Evolutionary conservation across 345 rosid species (phyloP), one percentile per base, ranked within the genome.

Genomic region (Eucalyptus paniculata): DNA sequence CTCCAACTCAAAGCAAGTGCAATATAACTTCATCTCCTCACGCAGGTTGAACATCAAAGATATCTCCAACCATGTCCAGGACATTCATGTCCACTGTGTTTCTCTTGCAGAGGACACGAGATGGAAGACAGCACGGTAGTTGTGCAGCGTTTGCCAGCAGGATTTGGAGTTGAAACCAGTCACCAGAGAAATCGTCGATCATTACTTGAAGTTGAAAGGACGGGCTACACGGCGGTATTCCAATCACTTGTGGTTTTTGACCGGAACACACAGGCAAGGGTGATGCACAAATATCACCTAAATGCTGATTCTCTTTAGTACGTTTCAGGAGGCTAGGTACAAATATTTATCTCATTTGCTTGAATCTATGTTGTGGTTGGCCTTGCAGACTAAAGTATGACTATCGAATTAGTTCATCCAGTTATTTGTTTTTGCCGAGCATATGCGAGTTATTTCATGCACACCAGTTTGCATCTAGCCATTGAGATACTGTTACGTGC

Each of bases 251-350:
- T 9, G 42, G 81, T 10, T 69, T 34, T 7, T 15, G 5, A 15
- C 37, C 0, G 7, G 62, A 54, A 1, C 40, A 17, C 3, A 3
- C 12, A 1, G 12, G n/a, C 56, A 49, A 3, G 18, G 49, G 51
- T 45, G 81, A 88, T 88, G 86, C 89, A 72, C 44, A 86, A 88
- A 77, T 72, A 88, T 83, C 89, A 88, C 89, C 89, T 88, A 88
- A 88, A 45, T 44, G 6, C 81, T 24, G 12, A 1, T 69, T 23
- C 24, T 34, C 23, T 69, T 69, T 32, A 69, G 81, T 0, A 34
- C 81, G 9, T 44, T 17, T 69, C 13, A 17, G 23, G 12, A 32
- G 81, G 81, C 24, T 24, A 69, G 81, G 81, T 69, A 69, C 81
- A 34, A 4, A 34, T 18, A 32, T 34, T 69, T 0, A 32, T 34